Evolutionary conservation across 371 early-diverging fungal species (phyloP), one percentile per base, ranked within the genome.

Genomic region (Coemansia sp.): DNA sequence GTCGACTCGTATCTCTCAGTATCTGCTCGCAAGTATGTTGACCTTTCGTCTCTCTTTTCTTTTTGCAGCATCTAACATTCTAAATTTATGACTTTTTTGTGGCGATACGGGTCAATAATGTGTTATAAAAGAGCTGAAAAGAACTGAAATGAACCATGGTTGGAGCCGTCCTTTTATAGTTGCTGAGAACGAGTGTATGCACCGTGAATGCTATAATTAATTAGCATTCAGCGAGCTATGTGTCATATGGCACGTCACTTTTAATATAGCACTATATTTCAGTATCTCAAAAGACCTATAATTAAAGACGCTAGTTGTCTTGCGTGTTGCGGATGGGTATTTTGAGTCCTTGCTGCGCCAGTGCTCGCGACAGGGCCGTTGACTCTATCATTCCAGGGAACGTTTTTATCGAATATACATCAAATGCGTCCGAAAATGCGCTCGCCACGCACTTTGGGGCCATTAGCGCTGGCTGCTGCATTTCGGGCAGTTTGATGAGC

Each of bases 361-460:
- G 90, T 8, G 88, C 85, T 67, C 92, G 89, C 14, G 94, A 93
- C 27, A 95, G 71, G 40, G 88, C 88, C 6, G 96, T 94, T 4
- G 94, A 93, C 84, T 94, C 95, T 40, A 74, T 90, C 92, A 92
- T 92, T 29, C 95, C 95, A 0, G 95, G 93, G 71, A 93, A 94
- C 67, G 89, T 85, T 76, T 94, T 94, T 7, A 93, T 90, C 6
- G 92, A 86, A 69, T 90, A 94, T 13, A 94, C 96, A 24, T 83
- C 86, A 63, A 90, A 91, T 1, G 82, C 81, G 3, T 85, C 81
- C 7, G 90, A 86, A 65, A 81, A 64, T 14, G 84, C 24, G 82
- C 83, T 66, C 7, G 87, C 82, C 34, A 91, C 81, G 31, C 86
- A 78, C 27, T 67, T 81, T 1, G 88, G 85, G 26, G 84, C 81